These are phyloP conservation scores for Kodamaea derodonti DNA, from an alignment of 1,139 yeast species.

Conservation along the genomic window DNA sequence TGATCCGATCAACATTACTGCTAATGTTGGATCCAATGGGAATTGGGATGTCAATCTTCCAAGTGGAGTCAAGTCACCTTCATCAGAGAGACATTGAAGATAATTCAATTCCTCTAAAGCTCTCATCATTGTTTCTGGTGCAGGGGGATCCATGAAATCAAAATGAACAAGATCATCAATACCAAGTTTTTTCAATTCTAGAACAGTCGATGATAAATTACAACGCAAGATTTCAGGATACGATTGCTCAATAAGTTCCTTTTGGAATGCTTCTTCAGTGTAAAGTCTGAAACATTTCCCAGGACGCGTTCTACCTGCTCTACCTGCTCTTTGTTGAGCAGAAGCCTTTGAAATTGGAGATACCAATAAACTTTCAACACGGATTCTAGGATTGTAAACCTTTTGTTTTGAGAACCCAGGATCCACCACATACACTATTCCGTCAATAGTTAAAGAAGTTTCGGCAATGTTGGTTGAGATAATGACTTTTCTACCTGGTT, in stretches of 20 bases:
- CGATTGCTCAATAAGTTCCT: conserved; percentile 90
- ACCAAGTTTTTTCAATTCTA: conserved; percentile 89
- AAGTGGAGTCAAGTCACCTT: conserved; percentile 82
- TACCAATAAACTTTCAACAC: conserved; percentile 91
- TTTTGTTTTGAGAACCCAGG: conserved; percentile 97
- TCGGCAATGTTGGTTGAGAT: conserved; percentile 97
- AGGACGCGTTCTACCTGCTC: conserved; percentile 99
- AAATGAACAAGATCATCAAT: conserved; percentile 95
- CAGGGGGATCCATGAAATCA: conserved; percentile 99
- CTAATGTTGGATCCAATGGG: conserved; percentile 94
- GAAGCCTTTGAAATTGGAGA: conserved; percentile 97
- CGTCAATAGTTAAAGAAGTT: conserved; percentile 95
- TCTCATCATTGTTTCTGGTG: conserved; percentile 99
- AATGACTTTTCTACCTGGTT: conserved; percentile 90
- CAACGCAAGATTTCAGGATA: conserved; percentile 93
- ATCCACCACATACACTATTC: conserved; percentile 94
- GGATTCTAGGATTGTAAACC: conserved; percentile 91
- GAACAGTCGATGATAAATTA: conserved; percentile 85
- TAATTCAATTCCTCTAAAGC: conserved; percentile 94
- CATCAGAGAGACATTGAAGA: conserved; percentile 84
- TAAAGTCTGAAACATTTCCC: conserved; percentile 96
- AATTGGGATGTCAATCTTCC: conserved; percentile 90
- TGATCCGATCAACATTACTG: conserved; percentile 87
- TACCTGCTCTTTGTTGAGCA: conserved; percentile 98
- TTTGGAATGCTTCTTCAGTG: conserved; percentile 94